Evolutionary conservation across 2,329 filamentous ascomycete species (phyloP), one percentile per base, ranked within the genome.

Genomic region (Xylariaceae sp.): DNA sequence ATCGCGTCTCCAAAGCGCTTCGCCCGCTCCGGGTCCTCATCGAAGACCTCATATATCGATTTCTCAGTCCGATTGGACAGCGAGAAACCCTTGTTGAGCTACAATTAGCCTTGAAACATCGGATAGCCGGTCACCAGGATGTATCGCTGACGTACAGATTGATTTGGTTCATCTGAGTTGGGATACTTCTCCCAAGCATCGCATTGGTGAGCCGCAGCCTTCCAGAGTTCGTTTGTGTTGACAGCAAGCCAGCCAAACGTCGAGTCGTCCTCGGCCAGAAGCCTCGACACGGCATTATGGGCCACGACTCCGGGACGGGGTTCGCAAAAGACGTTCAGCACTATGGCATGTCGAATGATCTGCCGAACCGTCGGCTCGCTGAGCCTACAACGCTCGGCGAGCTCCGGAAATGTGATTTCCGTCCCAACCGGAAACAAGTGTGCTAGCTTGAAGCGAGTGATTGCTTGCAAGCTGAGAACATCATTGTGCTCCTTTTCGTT

Each of bases 381-480:
- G 1, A 63, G 50, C 13, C 51, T 45, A 13, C 43, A 47, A 3
- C 19, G 22, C 1, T n/a, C 33, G 1, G 59, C 56, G 28, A 63
- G 55, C 1, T 58, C 48, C 12, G 52, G 47, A 18, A 61, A 59
- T 9, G 49, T 54, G 5, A 58, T 47, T 19, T 58, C 51, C 10
- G 16, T 45, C 17, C 50, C 57, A n/a, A 60, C 34, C 0, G 57
- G 58, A 43, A 62, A 60, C 2, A 50, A 31, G 33, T 62, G 57
- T 3, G 53, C 55, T n/a, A 63, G 28, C 5, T 50, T 40, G 39
- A 58, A 62, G 1, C 55, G 55, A 1, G 45, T 45, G 28, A 60
- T 61, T 13, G 50, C 60, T 48, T 61, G 60, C 40, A 60, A 55
- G 48, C 52, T 58, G 31, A 62, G 36, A 13, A 60, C 45, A 34